These are phyloP conservation scores for Microbotryomycetes sp. DNA, from an alignment of 1,284 basidiomycete species.

Conservation along the genomic window DNA sequence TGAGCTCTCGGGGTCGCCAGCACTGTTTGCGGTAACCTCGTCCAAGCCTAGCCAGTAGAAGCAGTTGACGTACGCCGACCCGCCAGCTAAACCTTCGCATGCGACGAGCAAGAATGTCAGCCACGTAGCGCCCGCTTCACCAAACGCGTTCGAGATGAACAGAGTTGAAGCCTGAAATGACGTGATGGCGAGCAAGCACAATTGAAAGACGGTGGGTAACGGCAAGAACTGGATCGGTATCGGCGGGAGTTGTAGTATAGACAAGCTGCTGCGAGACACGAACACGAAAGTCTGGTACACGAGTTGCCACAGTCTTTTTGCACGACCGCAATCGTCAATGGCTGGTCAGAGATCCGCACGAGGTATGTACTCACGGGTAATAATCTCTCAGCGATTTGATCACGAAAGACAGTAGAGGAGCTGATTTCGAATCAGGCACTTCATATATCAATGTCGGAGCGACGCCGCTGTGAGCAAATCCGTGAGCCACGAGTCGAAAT, in stretches of 20 bases:
- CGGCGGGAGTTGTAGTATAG: conserved; percentile 70
- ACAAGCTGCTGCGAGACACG: conserved; percentile 85
- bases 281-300: conserved; percentile 77
- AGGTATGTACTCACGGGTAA: conserved; percentile 70
- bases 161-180: conserved; percentile 19
- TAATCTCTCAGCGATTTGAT: conserved; percentile 85
- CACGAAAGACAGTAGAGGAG: conserved; percentile 62
- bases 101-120: conserved; percentile 23
- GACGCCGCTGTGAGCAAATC: conserved; percentile 55
- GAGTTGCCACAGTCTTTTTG: conserved; percentile 39
- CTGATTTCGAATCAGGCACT: conserved; percentile 57
- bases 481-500: background rate
- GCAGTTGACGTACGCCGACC: conserved; percentile 35
- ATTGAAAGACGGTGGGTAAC: conserved; percentile 49
- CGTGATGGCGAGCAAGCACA: conserved; percentile 29
- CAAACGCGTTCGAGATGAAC: conserved; percentile 18
- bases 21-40: conserved; percentile 14
- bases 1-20: background rate
- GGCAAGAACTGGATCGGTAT: conserved; percentile 65
- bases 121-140: conserved; percentile 29
- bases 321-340: background rate
- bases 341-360: background rate
- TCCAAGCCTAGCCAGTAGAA: conserved; percentile 30
- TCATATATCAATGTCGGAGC: conserved; percentile 87
- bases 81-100: conserved; percentile 35